Evolutionary conservation across 345 rosid genomes (phyloP).

Genomic region (Pistacia integerrima): DNA sequence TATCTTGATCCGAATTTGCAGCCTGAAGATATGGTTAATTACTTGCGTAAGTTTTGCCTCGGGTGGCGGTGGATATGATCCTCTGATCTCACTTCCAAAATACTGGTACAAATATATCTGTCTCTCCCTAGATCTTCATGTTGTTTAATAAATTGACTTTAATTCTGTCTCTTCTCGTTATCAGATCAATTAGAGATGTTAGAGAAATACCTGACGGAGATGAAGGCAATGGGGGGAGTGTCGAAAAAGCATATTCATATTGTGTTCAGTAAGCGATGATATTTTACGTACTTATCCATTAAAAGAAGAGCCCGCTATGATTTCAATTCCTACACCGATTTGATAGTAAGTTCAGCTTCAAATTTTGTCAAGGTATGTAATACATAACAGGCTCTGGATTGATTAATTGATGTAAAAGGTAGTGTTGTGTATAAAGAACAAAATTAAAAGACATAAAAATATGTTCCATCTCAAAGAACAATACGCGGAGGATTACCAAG

Average conservation of each 20-base stretch:
- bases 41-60: constrained; percentile 73
- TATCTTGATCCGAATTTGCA: constrained; percentile 52
- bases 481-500: too few species aligned
- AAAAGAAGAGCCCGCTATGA: constrained; percentile 26
- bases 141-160: too few species aligned
- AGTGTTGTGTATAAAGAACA: too few species aligned
- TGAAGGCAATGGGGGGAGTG: constrained; percentile 31
- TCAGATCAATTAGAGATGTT: constrained; percentile 45
- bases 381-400: too few species aligned
- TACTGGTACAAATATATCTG: constrained; percentile 40
- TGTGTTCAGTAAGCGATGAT: constrained; percentile 36
- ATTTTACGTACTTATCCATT: constrained; percentile 39
- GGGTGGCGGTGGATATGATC: constrained; percentile 59
- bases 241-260: constrained; percentile 22
- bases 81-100: constrained; percentile 43
- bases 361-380: constrained; percentile 41
- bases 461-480: too few species aligned
- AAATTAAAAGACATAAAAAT: too few species aligned
- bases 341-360: constrained; percentile 36
- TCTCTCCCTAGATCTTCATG: constrained; percentile 17
- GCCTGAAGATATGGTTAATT: constrained; percentile 45
- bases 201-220: constrained; percentile 30
- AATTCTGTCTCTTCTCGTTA: constrained; percentile 25
- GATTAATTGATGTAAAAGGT: too few species aligned
- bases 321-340: constrained; percentile 46